phyloP scores from a whole-genome alignment of 768 basidiomycete species.

The Lentinula sp. region DNA sequence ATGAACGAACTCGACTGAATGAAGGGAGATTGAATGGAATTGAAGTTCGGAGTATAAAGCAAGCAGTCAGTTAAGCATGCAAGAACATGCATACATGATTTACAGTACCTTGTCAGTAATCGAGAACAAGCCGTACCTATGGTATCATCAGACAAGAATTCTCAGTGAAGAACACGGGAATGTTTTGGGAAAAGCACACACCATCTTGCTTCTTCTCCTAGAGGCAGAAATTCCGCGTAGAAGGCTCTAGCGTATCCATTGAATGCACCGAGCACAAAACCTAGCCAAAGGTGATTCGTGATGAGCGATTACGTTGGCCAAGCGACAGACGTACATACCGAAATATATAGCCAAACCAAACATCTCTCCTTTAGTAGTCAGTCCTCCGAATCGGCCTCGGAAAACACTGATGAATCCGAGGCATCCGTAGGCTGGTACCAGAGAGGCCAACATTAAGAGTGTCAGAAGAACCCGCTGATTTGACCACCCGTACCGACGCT shows the following conservation, averaged over 20 bases:
- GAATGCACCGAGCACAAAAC: slow-evolving; percentile 81
- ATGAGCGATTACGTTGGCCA: background rate
- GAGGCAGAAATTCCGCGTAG: slow-evolving; percentile 83
- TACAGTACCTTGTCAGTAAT: slow-evolving; percentile 77
- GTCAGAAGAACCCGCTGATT: slow-evolving; percentile 62
- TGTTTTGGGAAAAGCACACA: slow-evolving; percentile 23
- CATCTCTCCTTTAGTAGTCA: slow-evolving; percentile 82
- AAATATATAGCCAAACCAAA: slow-evolving; percentile 79
- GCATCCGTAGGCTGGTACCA: slow-evolving; percentile 78
- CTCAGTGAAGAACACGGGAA: background rate
- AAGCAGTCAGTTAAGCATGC: background rate
- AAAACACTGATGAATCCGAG: slow-evolving; percentile 65
- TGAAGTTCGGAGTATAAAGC: background rate
- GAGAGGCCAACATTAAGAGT: slow-evolving; percentile 59
- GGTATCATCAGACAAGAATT: background rate
- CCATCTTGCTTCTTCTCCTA: slow-evolving; percentile 87
- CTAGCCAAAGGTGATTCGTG: slow-evolving; percentile 23
- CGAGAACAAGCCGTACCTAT: slow-evolving; percentile 70
- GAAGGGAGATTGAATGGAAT: background rate
- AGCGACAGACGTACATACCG: slow-evolving; percentile 30
- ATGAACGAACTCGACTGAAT: slow-evolving; percentile 77
- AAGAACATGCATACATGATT: background rate
- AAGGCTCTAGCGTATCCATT: slow-evolving; percentile 85
- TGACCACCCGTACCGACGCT: slow-evolving; percentile 51
- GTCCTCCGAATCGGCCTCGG: slow-evolving; percentile 54